Base-by-base conservation (phyloP, 768 basidiomycete genomes). In the Suillus bovinus region DNA sequence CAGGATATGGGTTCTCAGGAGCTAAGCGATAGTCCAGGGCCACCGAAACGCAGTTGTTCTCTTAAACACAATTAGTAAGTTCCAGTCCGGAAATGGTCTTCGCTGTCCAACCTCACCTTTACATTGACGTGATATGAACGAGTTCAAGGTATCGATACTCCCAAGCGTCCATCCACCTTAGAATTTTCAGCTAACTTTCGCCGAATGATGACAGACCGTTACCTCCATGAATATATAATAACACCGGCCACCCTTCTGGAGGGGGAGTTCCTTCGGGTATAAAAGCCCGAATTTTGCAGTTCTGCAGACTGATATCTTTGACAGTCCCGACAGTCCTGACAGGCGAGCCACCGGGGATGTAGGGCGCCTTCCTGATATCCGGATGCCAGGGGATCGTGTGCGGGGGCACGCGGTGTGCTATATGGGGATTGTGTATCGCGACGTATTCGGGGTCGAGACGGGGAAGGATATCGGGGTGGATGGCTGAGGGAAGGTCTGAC, bases 81-180 rank as follows among this genome's bases (percentile, higher is more conserved):
- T 9, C 16, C 47, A 33, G 53, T 13, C 16, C 20, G 2, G 11
- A 33, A 27, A 24, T 17, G 59, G 24, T 22, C 17, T n/a, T 33
- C 1, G 14, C 13, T 42, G 17, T 33, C 31, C 20, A 0, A 44
- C 63, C 16, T 10, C 47, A 70, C 70, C 70, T 54, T 69, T 71
- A 54, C 64, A 68, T 55, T 71, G 70, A 36, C 70, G 70, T 0
- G 70, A 61, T 24, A 81, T 78, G 66, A 92, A 88, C 6, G 84
- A 76, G n/a, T 81, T 82, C 63, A 87, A 86, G 13, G 82, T 82
- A 27, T 70, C 69, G 66, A 89, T 87, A 59, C 77, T 82, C 0
- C 90, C 90, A 2, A 90, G 78, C 0, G 88, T 89, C 90, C 90
- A 90, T 38, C 90, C 89, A 33, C 90, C 89, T 87, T 64, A 6